These are phyloP conservation scores for Thalassiosira profunda DNA, from an alignment of 108 stramenopile genomes.

Conservation along the genomic window DNA sequence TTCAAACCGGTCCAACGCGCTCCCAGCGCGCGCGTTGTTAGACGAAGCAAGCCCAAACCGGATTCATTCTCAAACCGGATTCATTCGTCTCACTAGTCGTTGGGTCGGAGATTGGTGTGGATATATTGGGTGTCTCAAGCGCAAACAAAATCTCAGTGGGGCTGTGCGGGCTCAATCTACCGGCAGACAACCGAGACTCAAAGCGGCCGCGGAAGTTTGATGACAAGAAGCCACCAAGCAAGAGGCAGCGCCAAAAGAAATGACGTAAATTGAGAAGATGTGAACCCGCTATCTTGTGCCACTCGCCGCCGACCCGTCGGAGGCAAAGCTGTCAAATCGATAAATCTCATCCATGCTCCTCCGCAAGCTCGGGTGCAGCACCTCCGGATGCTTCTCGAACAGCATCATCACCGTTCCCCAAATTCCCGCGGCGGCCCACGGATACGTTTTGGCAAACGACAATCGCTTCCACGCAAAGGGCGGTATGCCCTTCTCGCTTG, in stretches of 20 bases:
- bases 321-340: constrained; percentile 42
- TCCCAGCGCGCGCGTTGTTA: too few species aligned
- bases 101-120: constrained; percentile 62
- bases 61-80: too few species aligned
- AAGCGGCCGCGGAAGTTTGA: too few species aligned
- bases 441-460: constrained; percentile 50
- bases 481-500: constrained; percentile 54
- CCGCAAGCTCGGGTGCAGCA: constrained; percentile 78
- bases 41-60: too few species aligned
- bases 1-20: too few species aligned
- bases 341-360: constrained; percentile 92
- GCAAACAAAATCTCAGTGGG: constrained; percentile 46
- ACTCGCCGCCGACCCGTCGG: neutral
- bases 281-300: neutral
- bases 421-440: constrained; percentile 61
- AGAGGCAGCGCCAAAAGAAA: too few species aligned
- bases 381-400: constrained; percentile 84
- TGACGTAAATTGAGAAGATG: too few species aligned
- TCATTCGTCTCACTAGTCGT: too few species aligned
- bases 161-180: constrained; percentile 44
- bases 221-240: too few species aligned
- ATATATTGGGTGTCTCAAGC: constrained; percentile 47
- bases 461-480: constrained; percentile 45
- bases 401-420: constrained; percentile 88
- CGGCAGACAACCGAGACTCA: too few species aligned